phyloP scores from a whole-genome alignment of 768 basidiomycete genomes.

The Floccularia luteovirens region DNA sequence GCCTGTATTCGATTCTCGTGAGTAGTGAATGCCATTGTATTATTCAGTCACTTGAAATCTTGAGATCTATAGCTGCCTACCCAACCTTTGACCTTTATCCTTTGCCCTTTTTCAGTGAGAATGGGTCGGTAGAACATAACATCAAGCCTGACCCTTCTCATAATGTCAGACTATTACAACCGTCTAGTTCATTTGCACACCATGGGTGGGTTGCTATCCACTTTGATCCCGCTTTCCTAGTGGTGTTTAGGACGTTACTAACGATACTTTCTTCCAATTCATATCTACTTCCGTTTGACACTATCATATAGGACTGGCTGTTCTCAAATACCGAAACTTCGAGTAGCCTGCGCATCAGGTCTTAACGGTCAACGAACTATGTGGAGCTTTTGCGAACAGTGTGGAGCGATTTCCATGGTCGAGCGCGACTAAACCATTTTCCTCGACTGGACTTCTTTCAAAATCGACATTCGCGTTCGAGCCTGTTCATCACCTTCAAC shows the following conservation, averaged over 20 bases:
- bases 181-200: constrained; percentile 50
- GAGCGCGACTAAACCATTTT: constrained; percentile 47
- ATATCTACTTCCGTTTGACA: constrained; percentile 1
- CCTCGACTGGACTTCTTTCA: too few relatives aligned
- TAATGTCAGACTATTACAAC: constrained; percentile 62
- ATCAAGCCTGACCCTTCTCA: constrained; percentile 32
- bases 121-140: constrained; percentile 39
- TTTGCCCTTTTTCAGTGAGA: constrained; percentile 38
- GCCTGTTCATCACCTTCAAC: too few relatives aligned
- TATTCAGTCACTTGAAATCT: neutral
- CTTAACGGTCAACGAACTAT: constrained; percentile 67
- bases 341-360: constrained; percentile 68
- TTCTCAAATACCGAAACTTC: constrained; percentile 77
- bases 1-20: constrained; percentile 38
- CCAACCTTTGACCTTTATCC: constrained; percentile 62
- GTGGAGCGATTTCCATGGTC: constrained; percentile 86
- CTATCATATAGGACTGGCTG: constrained; percentile 45
- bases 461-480: too few relatives aligned
- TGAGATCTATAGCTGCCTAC: constrained; percentile 30
- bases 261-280: constrained; percentile 4
- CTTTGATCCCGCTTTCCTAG: too few relatives aligned
- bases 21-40: constrained; percentile 14
- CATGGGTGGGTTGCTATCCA: constrained; percentile 50
- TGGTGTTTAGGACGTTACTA: neutral
- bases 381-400: constrained; percentile 88